These are phyloP conservation scores for Fusarium incarnatum DNA, from an alignment of 2,329 filamentous ascomycete species.

Conservation along the genomic window DNA sequence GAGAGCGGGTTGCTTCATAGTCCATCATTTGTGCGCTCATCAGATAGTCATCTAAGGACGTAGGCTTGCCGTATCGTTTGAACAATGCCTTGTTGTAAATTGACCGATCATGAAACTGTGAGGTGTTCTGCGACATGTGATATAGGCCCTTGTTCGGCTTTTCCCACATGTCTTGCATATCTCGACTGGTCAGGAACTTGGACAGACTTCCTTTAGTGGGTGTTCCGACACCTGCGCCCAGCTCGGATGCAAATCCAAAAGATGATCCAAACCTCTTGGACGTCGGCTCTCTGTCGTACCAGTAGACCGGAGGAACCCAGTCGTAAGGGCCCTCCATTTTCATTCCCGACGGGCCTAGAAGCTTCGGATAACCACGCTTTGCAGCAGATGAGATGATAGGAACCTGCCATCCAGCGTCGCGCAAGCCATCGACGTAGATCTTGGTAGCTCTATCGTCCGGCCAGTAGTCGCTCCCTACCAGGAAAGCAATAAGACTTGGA, in stretches of 20 bases:
- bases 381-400: constrained; percentile 1
- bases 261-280: background rate
- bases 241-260: constrained; percentile 4
- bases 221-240: background rate
- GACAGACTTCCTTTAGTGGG: background rate
- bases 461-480: constrained; percentile 1
- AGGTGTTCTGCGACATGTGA: background rate
- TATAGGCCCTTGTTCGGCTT: background rate
- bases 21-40: constrained; percentile 5
- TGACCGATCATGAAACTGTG: background rate
- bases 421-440: background rate
- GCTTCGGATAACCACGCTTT: background rate
- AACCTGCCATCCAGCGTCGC: background rate
- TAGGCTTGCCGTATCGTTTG: background rate
- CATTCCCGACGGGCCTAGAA: background rate
- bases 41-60: background rate
- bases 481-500: background rate
- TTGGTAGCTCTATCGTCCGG: background rate
- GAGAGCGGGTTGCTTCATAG: constrained; percentile 1
- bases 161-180: background rate
- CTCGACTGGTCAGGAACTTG: background rate
- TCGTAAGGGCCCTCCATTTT: constrained; percentile 8
- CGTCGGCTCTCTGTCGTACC: background rate
- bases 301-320: background rate
- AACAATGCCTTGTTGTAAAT: constrained; percentile 6